phyloP scores from a whole-genome alignment of 371 early-diverging fungal genomes.

The Actinomucor elegans region DNA sequence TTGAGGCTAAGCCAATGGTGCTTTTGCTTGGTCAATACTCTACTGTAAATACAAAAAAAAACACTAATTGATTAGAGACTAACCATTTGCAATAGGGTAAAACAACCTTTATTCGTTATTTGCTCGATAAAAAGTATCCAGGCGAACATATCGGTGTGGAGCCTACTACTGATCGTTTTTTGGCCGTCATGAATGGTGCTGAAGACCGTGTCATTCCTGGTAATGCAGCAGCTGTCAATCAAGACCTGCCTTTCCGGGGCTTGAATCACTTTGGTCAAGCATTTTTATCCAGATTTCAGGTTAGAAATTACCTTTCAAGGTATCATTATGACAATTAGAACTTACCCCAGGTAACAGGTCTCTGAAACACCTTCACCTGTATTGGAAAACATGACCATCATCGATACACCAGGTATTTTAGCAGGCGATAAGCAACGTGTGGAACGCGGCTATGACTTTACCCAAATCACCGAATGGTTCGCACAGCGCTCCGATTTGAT shows the following conservation, averaged over 20 bases:
- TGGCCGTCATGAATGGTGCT: constrained; percentile 78
- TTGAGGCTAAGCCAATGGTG: constrained; percentile 84
- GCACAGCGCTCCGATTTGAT: constrained; percentile 85
- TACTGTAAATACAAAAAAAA: constrained; percentile 41
- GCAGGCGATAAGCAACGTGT: constrained; percentile 83
- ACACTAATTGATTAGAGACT: constrained; percentile 5
- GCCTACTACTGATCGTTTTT: constrained; percentile 86
- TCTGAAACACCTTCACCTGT: constrained; percentile 73
- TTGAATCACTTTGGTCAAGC: constrained; percentile 76
- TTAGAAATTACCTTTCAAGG: constrained; percentile 8
- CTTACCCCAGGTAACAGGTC: constrained; percentile 56
- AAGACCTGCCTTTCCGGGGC: constrained; percentile 82
- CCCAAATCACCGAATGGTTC: constrained; percentile 82
- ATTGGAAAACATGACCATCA: constrained; percentile 78
- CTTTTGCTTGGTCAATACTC: constrained; percentile 85
- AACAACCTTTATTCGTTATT: constrained; percentile 81
- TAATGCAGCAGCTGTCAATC: constrained; percentile 85
- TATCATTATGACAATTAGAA: too few species aligned
- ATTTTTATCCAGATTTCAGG: constrained; percentile 84
- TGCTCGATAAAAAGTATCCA: constrained; percentile 81
- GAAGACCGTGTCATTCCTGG: constrained; percentile 82
- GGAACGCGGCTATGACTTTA: constrained; percentile 83
- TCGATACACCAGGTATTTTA: constrained; percentile 89
- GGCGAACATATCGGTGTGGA: constrained; percentile 87
- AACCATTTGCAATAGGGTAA: too few species aligned